Conservation (phyloP, 176 grass and related monocot genomes). For the Rhynchospora pubera region DNA sequence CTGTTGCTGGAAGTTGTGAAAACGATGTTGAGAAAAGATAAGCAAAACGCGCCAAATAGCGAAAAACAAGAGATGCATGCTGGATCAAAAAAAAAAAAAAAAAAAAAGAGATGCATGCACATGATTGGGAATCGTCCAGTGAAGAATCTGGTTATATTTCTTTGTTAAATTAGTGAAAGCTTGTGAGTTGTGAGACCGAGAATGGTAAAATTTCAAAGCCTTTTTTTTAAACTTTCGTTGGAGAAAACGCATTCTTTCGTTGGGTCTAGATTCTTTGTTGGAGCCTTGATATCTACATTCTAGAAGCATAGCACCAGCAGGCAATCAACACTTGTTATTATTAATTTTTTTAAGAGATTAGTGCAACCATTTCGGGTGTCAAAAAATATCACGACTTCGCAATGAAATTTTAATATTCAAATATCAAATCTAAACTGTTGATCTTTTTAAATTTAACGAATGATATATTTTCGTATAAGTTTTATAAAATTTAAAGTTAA, state of each 20-base stretch:
- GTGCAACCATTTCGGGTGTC: too few species aligned
- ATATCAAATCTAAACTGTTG: too few species aligned
- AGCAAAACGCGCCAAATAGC: not conserved
- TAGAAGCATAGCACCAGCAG: constrained; percentile 9
- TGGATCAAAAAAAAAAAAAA: too few species aligned
- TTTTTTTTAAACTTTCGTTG: not conserved
- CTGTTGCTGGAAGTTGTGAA: not conserved
- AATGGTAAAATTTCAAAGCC: not conserved
- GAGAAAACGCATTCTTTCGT: not conserved
- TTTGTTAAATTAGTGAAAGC: not conserved
- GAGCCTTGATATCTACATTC: not conserved
- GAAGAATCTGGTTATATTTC: not conserved
- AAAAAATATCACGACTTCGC: too few species aligned
- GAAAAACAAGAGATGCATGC: not conserved
- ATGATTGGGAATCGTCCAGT: not conserved
- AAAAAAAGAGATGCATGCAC: too few species aligned
- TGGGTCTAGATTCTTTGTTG: not conserved
- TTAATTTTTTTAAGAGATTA: not conserved
- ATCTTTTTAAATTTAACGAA: too few species aligned
- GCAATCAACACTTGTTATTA: not conserved
- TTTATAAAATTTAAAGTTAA: too few species aligned
- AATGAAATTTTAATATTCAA: too few species aligned
- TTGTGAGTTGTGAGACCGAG: not conserved
- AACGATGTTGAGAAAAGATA: not conserved
- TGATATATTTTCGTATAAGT: too few species aligned